Conservation (phyloP, 2,329 filamentous ascomycete species). For the Xylariaceae sp. region DNA sequence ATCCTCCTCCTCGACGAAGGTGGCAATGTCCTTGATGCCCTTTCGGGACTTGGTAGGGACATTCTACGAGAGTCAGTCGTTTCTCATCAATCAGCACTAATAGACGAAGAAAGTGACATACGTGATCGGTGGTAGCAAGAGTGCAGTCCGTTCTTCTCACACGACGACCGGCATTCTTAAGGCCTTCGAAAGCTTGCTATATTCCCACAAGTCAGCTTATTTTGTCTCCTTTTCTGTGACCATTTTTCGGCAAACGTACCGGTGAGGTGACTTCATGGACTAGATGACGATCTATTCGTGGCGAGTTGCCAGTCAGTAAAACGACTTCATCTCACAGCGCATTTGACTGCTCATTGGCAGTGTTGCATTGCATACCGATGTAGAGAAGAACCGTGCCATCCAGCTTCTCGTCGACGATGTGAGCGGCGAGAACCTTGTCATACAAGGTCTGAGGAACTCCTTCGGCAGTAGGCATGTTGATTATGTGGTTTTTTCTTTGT, state of each 20-base stretch:
- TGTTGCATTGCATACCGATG: slow-evolving; percentile 60
- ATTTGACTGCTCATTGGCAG: background rate
- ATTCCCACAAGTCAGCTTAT: slow-evolving; percentile 19
- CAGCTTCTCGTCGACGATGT: slow-evolving; percentile 91
- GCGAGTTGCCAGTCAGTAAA: slow-evolving; percentile 13
- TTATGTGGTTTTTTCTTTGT: background rate
- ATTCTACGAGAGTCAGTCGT: slow-evolving; percentile 54
- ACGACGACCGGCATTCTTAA: slow-evolving; percentile 79
- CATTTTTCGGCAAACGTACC: slow-evolving; percentile 44
- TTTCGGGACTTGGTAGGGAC: slow-evolving; percentile 88
- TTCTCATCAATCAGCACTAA: slow-evolving; percentile 9
- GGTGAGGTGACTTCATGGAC: slow-evolving; percentile 98
- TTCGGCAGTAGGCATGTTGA: slow-evolving; percentile 56
- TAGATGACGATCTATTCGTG: slow-evolving; percentile 71
- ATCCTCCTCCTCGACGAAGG: slow-evolving; percentile 92
- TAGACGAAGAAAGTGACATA: slow-evolving; percentile 43
- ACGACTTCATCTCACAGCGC: background rate
- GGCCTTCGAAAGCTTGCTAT: slow-evolving; percentile 93
- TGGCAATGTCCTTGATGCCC: slow-evolving; percentile 85
- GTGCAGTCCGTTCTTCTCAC: slow-evolving; percentile 96
- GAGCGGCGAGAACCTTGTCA: slow-evolving; percentile 93
- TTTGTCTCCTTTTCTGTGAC: background rate
- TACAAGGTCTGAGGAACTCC: slow-evolving; percentile 72
- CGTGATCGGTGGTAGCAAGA: slow-evolving; percentile 91
- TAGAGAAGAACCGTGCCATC: slow-evolving; percentile 91